phyloP scores from a whole-genome alignment of 192 early-diverging fungal genomes.

The Nowakowskiella sp. region DNA sequence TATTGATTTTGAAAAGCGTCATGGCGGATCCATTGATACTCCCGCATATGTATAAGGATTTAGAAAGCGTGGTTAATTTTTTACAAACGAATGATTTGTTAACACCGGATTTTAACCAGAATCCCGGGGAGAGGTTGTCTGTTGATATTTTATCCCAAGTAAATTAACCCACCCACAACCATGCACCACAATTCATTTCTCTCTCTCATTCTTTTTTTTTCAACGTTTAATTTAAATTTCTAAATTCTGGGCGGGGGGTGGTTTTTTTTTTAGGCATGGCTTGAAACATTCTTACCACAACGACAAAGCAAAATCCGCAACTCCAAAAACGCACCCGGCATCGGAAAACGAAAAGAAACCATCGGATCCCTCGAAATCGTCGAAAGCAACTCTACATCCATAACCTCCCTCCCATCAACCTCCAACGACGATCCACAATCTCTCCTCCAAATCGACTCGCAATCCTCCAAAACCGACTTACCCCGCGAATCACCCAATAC shows the following conservation, averaged over 20 bases:
- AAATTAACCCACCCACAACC: too few relatives aligned
- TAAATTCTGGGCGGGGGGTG: too few relatives aligned
- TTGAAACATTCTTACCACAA: background rate
- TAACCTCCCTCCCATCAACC: background rate
- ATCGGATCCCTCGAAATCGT: background rate
- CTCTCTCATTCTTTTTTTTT: too few relatives aligned
- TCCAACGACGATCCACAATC: too few relatives aligned
- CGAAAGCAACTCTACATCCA: background rate
- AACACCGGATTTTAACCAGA: constrained; percentile 46
- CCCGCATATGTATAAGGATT: background rate
- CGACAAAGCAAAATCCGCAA: background rate
- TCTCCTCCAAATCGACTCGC: too few relatives aligned
- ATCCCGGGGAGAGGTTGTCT: too few relatives aligned
- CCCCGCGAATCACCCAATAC: too few relatives aligned
- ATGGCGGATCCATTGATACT: constrained; percentile 36
- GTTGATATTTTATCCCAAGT: too few relatives aligned
- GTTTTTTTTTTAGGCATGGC: background rate
- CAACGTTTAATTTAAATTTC: too few relatives aligned
- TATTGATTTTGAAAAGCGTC: constrained; percentile 33
- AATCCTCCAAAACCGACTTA: too few relatives aligned
- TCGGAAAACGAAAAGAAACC: background rate
- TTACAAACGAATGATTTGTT: constrained; percentile 35
- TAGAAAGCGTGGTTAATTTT: constrained; percentile 22
- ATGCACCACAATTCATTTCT: too few relatives aligned
- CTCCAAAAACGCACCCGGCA: too few relatives aligned